Evolutionary conservation across 78 protist species (phyloP).

Genomic region (Polysphondylium violaceum): DNA sequence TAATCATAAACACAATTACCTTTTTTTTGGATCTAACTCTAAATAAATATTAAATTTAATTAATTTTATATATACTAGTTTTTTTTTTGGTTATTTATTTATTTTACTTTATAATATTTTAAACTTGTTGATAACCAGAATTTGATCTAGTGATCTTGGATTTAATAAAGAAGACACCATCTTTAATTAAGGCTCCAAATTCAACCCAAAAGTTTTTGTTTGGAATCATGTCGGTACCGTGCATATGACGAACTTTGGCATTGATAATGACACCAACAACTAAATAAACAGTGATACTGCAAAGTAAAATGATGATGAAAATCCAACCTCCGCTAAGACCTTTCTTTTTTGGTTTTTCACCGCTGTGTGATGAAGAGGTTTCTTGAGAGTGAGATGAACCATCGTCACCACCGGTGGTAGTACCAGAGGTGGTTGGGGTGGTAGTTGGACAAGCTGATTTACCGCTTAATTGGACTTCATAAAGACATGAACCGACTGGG

Average conservation of each 20-base stretch:
- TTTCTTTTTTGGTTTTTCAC: background rate
- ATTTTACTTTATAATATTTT: too few relatives aligned
- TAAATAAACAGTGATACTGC: background rate
- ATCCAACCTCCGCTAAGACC: slow-evolving; percentile 74
- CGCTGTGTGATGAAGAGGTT: background rate
- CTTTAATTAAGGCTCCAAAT: slow-evolving; percentile 37
- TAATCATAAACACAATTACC: too few relatives aligned
- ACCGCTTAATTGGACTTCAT: background rate
- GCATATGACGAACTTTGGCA: slow-evolving; percentile 24
- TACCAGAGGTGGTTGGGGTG: too few relatives aligned
- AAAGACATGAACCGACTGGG: background rate
- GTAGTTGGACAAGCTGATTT: background rate
- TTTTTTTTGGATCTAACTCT: too few relatives aligned
- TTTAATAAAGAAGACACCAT: slow-evolving; percentile 59
- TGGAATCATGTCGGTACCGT: slow-evolving; percentile 67
- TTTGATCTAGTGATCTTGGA: slow-evolving; percentile 21
- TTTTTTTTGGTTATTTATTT: too few relatives aligned
- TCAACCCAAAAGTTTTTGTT: slow-evolving; percentile 28
- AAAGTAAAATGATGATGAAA: slow-evolving; percentile 46
- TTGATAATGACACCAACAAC: slow-evolving; percentile 42
- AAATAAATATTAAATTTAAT: too few relatives aligned
- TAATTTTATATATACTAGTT: too few relatives aligned
- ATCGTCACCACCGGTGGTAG: background rate
- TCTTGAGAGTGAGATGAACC: background rate
- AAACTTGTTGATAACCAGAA: slow-evolving; percentile 55